Percentiles rank a stretch among this genome's conserved stretches.
These are phyloP conservation scores for Drechmeria coniospora DNA, from an alignment of 2,329 filamentous ascomycete species.

Conservation along the genomic window DNA sequence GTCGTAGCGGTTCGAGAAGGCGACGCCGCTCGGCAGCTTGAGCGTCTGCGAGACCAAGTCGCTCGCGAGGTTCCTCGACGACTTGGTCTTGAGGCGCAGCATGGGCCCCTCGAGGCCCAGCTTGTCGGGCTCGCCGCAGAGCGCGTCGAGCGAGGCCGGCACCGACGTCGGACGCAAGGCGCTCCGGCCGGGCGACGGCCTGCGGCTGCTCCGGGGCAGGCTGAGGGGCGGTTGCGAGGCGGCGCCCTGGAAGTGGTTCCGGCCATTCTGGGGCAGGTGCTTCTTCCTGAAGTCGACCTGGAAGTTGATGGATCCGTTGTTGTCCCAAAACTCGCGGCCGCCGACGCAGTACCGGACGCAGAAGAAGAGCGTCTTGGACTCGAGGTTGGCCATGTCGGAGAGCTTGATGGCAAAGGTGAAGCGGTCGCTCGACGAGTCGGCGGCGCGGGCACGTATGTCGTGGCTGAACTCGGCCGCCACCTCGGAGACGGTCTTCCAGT, in stretches of 20 bases:
- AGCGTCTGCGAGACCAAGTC: constrained; percentile 40
- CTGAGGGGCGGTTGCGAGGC: constrained; percentile 33
- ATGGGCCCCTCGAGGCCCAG: constrained; percentile 44
- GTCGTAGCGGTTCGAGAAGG: constrained; percentile 88
- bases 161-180: constrained; percentile 37
- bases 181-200: constrained; percentile 20
- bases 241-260: constrained; percentile 35
- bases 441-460: constrained; percentile 54
- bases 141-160: constrained; percentile 52
- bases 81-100: constrained; percentile 58
- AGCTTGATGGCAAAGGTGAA: constrained; percentile 93
- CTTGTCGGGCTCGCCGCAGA: constrained; percentile 42
- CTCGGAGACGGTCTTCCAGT: constrained; percentile 98
- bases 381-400: constrained; percentile 78
- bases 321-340: constrained; percentile 88
- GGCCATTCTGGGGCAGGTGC: constrained; percentile 44
- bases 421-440: constrained; percentile 57
- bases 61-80: constrained; percentile 44
- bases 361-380: constrained; percentile 82
- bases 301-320: constrained; percentile 76
- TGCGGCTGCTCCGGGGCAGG: constrained; percentile 53
- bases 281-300: constrained; percentile 88
- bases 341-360: constrained; percentile 79
- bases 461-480: constrained; percentile 77
- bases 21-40: constrained; percentile 46